These are phyloP conservation scores for Nannizziopsis barbatae DNA, from an alignment of 2,329 filamentous ascomycete genomes.

Conservation along the genomic window DNA sequence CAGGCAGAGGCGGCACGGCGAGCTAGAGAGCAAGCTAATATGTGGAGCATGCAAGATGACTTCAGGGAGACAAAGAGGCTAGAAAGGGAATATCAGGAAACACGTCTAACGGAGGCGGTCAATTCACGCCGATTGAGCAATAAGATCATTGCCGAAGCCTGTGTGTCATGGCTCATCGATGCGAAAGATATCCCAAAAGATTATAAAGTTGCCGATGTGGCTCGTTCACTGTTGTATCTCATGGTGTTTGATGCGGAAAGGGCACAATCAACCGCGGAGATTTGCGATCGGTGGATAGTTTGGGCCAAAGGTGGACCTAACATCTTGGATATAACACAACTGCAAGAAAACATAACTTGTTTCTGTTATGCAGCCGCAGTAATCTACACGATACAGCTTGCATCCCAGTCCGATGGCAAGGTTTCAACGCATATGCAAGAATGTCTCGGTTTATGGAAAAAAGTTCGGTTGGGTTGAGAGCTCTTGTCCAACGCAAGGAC, in stretches of 20 bases:
- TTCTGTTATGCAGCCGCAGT: constrained; percentile 23
- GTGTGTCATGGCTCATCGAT: constrained; percentile 20
- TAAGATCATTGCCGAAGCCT: constrained; percentile 19
- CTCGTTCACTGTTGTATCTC: constrained; percentile 21
- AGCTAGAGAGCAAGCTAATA: constrained; percentile 16
- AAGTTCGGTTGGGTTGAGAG: constrained; percentile 21
- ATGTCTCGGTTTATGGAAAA: constrained; percentile 23
- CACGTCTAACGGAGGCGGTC: constrained; percentile 19
- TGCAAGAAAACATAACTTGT: constrained; percentile 18
- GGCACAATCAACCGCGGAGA: constrained; percentile 17
- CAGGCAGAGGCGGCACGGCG: constrained; percentile 20
- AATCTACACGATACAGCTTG: constrained; percentile 18
- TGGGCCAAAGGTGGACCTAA: constrained; percentile 23
- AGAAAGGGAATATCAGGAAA: constrained; percentile 19
- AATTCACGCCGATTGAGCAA: constrained; percentile 20
- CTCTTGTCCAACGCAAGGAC: background rate
- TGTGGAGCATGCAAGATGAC: constrained; percentile 16
- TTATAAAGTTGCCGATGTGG: constrained; percentile 19
- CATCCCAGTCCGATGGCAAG: constrained; percentile 15
- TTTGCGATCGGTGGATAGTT: constrained; percentile 22
- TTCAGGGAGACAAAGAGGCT: constrained; percentile 13
- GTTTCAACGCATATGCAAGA: constrained; percentile 23
- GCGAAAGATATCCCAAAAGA: constrained; percentile 19
- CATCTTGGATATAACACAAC: constrained; percentile 17
- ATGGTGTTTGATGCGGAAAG: constrained; percentile 20